Base-by-base conservation (phyloP, 1,284 basidiomycete species). In the Volvariella volvacea region DNA sequence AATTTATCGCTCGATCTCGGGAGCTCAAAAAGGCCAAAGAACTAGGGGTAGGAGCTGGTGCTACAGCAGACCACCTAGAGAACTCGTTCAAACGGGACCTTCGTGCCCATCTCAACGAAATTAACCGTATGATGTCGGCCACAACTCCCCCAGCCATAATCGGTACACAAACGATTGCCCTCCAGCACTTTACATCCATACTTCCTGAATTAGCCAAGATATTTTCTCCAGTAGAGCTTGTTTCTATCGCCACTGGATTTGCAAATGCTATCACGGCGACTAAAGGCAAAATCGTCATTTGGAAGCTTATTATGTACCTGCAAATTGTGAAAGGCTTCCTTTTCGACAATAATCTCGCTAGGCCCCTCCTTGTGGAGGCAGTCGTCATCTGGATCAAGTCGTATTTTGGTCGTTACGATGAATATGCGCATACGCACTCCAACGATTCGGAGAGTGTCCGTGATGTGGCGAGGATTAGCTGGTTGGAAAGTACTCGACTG, bases 351-450 rank as follows among this genome's bases (percentile, higher is more conserved):
- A 67, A 83, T 2, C 76, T 88, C 46, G 85, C 88, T 7, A 81
- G 95, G 12, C 75, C 84, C 0, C 67, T 89, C 12, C 73, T 99
- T 16, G 83, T 96, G 4, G 94, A 96, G 46, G 83, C 86, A 21
- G 80, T 98, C 30, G 83, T 93, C 2, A 77, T 86, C 17, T 97
- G 93, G 92, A 85, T 98, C 53, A 95, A 93, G 57, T 92, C 93
- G 0, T 87, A 95, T 60, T 88, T 98, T 51, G 94, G 94, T n/a
- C 73, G 78, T 15, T 96, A 88, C 57, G 92, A 96, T 51, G 88
- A 92, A 59, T 87, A 80, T 57, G 62, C 74, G 34, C 78, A 81
- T 53, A 73, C 74, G 2, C 69, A 70, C 41, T 63, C 74, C 0
- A 79, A 74, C 45, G 89, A 91, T 50, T 66, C 76, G 4, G 85